Conservation (phyloP, 345 rosid genomes). For the Clarkia xantiana region DNA sequence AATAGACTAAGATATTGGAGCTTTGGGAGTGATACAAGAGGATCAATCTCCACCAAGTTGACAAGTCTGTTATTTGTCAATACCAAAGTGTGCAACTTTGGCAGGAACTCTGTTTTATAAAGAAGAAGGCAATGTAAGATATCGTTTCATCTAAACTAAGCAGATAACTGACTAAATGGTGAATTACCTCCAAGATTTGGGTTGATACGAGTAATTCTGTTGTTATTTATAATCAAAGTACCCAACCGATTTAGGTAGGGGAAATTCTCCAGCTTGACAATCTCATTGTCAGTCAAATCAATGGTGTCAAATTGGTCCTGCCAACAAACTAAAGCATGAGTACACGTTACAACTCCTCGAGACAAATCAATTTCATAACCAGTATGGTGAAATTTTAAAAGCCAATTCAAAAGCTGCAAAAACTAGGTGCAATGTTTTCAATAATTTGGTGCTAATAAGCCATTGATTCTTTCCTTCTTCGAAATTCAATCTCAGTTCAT, state of each 20-base stretch:
- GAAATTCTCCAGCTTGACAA: conserved; percentile 92
- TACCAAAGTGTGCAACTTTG: conserved; percentile 75
- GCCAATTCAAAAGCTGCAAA: no score
- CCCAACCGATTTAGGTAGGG: conserved; percentile 84
- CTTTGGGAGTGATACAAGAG: conserved; percentile 72
- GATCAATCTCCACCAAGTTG: conserved; percentile 94
- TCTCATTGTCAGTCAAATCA: conserved; percentile 96
- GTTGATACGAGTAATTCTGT: conserved; percentile 83
- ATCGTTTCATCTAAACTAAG: not conserved
- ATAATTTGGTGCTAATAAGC: no score
- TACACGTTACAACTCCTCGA: not conserved
- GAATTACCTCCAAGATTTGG: conserved; percentile 73
- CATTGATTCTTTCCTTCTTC: no score
- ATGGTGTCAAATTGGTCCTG: conserved; percentile 99
- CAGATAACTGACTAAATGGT: not conserved
- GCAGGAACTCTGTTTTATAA: conserved; percentile 55
- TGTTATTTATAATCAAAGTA: conserved; percentile 76
- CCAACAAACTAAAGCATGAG: conserved; percentile 7
- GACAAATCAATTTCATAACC: no score
- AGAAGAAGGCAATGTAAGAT: not conserved
- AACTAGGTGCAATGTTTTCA: no score
- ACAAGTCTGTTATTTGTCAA: conserved; percentile 96
- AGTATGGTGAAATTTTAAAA: no score
- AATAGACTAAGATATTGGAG: conserved; percentile 81
- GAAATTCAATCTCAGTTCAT: no score